Evolutionary conservation across 768 basidiomycete species (phyloP).

Genomic region (Paxillus rubicundulus): DNA sequence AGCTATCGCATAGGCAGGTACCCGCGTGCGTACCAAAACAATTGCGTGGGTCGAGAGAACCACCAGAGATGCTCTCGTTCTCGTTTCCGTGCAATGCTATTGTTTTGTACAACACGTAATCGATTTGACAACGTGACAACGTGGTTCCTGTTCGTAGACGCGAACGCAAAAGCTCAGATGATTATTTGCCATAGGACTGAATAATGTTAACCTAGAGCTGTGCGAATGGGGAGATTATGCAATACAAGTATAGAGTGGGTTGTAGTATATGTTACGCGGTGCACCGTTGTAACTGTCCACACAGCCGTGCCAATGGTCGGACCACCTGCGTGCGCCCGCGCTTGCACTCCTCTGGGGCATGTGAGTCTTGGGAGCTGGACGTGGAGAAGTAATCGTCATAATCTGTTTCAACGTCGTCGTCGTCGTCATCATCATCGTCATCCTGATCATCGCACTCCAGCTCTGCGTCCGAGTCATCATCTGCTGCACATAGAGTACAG

Average conservation of each 20-base stretch:
- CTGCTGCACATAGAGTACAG: constrained; percentile 22
- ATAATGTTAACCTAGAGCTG: constrained; percentile 11
- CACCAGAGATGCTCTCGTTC: not conserved
- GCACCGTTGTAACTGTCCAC: constrained; percentile 24
- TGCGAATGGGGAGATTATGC: constrained; percentile 4
- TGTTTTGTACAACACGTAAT: constrained; percentile 1
- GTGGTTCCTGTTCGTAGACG: not conserved
- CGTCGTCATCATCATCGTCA: constrained; percentile 17
- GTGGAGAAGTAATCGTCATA: constrained; percentile 17
- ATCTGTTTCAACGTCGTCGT: constrained; percentile 29
- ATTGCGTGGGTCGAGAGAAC: constrained; percentile 3
- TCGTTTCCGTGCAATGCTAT: not conserved
- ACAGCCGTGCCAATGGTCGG: constrained; percentile 37
- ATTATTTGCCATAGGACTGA: not conserved
- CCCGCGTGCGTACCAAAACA: constrained; percentile 4
- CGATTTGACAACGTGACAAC: not conserved
- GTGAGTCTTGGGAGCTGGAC: constrained; percentile 37
- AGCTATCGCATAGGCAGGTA: not conserved
- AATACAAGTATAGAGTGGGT: constrained; percentile 2
- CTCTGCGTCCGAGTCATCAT: constrained; percentile 35
- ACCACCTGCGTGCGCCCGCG: constrained; percentile 42
- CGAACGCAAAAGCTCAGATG: not conserved
- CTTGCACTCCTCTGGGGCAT: constrained; percentile 38
- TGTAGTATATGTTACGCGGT: constrained; percentile 4
- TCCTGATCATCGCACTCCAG: constrained; percentile 22